phyloP scores from a whole-genome alignment of 352 stramenopile genomes.

The Salisapilia sapeloensis region DNA sequence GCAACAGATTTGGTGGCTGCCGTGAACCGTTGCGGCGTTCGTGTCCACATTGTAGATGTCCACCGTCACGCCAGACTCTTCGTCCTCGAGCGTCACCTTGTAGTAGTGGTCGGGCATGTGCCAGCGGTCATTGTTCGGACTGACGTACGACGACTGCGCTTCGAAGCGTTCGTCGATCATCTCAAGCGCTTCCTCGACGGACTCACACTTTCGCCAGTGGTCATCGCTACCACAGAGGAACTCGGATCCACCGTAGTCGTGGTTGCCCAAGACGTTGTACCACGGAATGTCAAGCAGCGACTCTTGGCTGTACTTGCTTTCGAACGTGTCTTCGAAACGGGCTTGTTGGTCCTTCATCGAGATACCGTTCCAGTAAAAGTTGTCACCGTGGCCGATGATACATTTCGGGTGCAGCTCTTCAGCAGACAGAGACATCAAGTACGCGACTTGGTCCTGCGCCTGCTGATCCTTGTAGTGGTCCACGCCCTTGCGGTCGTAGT shows the following conservation, averaged over 20 bases:
- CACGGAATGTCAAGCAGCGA: constrained; percentile 34
- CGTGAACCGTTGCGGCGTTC: constrained; percentile 36
- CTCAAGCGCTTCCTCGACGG: constrained; percentile 45
- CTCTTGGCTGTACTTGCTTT: constrained; percentile 37
- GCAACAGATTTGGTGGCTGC: constrained; percentile 49
- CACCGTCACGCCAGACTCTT: constrained; percentile 15
- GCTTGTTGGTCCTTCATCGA: constrained; percentile 42
- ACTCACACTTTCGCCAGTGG: constrained; percentile 28
- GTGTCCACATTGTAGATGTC: constrained; percentile 63
- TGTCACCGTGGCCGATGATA: constrained; percentile 37
- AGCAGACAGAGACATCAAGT: constrained; percentile 41
- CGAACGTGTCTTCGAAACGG: constrained; percentile 46
- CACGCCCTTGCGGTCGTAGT: constrained; percentile 1
- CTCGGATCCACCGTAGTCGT: constrained; percentile 53
- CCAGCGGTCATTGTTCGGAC: constrained; percentile 50
- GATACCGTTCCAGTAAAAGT: constrained; percentile 59
- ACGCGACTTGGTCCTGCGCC: constrained; percentile 40
- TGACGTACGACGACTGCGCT: constrained; percentile 34
- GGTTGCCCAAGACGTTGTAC: constrained; percentile 56
- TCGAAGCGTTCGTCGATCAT: constrained; percentile 49
- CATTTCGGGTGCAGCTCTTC: constrained; percentile 36
- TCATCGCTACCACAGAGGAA: constrained; percentile 60
- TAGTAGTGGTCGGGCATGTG: constrained; percentile 46
- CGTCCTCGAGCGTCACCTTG: constrained; percentile 21
- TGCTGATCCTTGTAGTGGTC: constrained; percentile 63